phyloP scores from a whole-genome alignment of 371 early-diverging fungal genomes.

The Actinomucor elegans region DNA sequence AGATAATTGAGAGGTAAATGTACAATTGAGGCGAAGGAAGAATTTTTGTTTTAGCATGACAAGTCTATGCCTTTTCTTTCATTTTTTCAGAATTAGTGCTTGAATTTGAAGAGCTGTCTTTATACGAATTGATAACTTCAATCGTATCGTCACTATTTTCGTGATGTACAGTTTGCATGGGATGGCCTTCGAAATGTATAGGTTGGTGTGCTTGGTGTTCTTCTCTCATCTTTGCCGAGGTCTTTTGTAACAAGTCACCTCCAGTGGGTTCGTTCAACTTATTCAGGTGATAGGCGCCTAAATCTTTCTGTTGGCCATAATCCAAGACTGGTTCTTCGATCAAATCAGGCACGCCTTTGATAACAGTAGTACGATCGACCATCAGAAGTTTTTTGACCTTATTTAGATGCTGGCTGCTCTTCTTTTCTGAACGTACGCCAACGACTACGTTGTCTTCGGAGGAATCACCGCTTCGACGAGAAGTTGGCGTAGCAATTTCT shows the following conservation, averaged over 20 bases:
- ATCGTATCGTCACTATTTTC: not conserved
- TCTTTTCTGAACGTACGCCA: not conserved
- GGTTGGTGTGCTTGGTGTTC: constrained; percentile 4
- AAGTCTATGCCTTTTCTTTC: too few relatives aligned
- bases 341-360: constrained; percentile 37
- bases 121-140: too few relatives aligned
- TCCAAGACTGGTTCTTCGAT: constrained; percentile 45
- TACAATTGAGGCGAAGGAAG: too few relatives aligned
- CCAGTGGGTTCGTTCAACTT: constrained; percentile 1
- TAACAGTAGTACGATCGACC: constrained; percentile 21
- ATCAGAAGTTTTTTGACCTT: constrained; percentile 24
- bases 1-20: too few relatives aligned
- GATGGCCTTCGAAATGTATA: constrained; percentile 7
- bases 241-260: constrained; percentile 16
- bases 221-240: constrained; percentile 4
- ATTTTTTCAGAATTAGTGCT: too few relatives aligned
- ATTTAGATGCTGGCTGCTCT: constrained; percentile 6
- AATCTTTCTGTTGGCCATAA: constrained; percentile 36
- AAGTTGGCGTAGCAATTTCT: constrained; percentile 4
- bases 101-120: too few relatives aligned
- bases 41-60: too few relatives aligned
- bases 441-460: not conserved
- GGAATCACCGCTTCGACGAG: not conserved
- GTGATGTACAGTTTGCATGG: not conserved
- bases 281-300: constrained; percentile 8